phyloP scores from a whole-genome alignment of 2,329 filamentous ascomycete genomes.

The Calonectria pauciramosa region DNA sequence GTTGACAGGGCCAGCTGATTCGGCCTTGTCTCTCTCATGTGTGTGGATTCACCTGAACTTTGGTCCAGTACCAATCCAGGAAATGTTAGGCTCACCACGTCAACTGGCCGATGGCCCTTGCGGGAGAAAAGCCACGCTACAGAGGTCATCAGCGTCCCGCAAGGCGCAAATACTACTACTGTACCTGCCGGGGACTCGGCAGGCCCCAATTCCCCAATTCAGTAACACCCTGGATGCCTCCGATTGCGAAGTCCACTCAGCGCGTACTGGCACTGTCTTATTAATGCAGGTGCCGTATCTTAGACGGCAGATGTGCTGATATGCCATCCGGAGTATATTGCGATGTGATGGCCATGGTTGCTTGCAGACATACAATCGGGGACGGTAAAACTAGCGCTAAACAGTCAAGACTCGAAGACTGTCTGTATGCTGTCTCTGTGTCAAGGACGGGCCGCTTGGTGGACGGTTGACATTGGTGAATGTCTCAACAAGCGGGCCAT shows the following conservation, averaged over 20 bases:
- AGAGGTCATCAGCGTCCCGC: constrained; percentile 24
- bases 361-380: neutral
- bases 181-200: constrained; percentile 40
- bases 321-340: neutral
- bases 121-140: constrained; percentile 25
- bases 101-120: constrained; percentile 11
- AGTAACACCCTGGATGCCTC: constrained; percentile 35
- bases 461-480: constrained; percentile 14
- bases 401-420: neutral
- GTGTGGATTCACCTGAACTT: constrained; percentile 11
- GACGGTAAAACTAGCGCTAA: neutral
- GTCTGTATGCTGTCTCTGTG: constrained; percentile 1
- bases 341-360: neutral
- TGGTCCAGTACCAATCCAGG: neutral
- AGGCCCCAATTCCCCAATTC: constrained; percentile 32
- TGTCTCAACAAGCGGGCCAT: constrained; percentile 25
- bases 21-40: neutral
- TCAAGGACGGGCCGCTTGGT: constrained; percentile 14
- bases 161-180: constrained; percentile 29
- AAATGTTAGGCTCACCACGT: constrained; percentile 9
- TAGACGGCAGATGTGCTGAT: neutral
- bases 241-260: constrained; percentile 32
- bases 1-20: neutral
- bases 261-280: neutral
- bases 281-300: neutral